Evolutionary conservation across 2,329 filamentous ascomycete species (phyloP).

Genomic region (Chalara sp.): DNA sequence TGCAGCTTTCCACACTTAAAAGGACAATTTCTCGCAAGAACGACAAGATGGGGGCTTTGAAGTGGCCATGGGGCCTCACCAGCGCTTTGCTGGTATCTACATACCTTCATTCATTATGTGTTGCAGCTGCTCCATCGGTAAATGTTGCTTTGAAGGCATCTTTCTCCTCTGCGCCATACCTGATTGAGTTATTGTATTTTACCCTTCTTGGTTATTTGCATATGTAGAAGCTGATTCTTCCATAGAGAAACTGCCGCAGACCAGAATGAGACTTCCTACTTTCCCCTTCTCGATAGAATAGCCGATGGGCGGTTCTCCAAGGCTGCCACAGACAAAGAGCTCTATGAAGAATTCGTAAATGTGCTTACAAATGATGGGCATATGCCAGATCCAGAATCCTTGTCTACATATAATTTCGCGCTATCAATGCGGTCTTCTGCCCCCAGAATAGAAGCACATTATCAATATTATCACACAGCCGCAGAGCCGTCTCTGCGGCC

Average conservation of each 20-base stretch:
- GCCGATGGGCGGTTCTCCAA: constrained; percentile 73
- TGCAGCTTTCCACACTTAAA: too few species aligned
- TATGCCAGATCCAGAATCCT: constrained; percentile 59
- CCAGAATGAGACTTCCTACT: constrained; percentile 85
- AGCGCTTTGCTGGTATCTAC: constrained; percentile 23
- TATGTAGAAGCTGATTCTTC: background rate
- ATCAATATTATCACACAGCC: constrained; percentile 89
- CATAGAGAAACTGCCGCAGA: constrained; percentile 83
- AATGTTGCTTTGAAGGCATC: constrained; percentile 85
- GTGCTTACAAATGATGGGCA: constrained; percentile 72
- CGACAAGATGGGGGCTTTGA: constrained; percentile 20
- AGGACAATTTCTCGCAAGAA: too few species aligned
- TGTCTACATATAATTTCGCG: constrained; percentile 88
- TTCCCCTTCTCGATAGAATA: constrained; percentile 85
- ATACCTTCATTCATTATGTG: constrained; percentile 25
- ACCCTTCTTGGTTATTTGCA: background rate
- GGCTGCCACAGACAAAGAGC: constrained; percentile 64
- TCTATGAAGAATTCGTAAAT: constrained; percentile 73
- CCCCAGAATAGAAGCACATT: constrained; percentile 89
- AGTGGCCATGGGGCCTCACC: constrained; percentile 25
- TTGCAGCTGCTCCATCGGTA: constrained; percentile 45
- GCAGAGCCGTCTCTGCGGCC: constrained; percentile 60
- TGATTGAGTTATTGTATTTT: constrained; percentile 83
- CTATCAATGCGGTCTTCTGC: constrained; percentile 82
- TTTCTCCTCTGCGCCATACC: constrained; percentile 79